phyloP scores from a whole-genome alignment of 129 eudicot species.

The Escallonia rubra region DNA sequence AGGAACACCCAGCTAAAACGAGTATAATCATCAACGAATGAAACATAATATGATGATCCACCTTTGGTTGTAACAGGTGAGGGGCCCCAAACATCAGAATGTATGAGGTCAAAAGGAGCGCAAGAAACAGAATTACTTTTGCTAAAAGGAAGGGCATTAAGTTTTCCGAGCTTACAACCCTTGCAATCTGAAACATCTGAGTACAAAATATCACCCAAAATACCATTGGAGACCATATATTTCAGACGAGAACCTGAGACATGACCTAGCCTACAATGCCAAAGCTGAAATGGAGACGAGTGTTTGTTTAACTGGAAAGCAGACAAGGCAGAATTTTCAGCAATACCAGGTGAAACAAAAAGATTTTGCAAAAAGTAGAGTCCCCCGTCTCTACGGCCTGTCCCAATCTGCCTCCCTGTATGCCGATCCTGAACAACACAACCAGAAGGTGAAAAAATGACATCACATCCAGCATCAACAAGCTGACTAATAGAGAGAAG shows the following conservation, averaged over 20 bases:
- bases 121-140: background rate
- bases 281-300: background rate
- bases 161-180: background rate
- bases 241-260: background rate
- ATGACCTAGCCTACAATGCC: background rate
- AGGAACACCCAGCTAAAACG: background rate
- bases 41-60: background rate
- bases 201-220: background rate
- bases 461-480: too few species aligned
- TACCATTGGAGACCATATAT: background rate
- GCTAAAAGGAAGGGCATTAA: background rate
- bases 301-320: too few species aligned
- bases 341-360: too few species aligned
- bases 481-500: too few species aligned
- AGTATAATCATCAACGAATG: background rate
- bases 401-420: too few species aligned
- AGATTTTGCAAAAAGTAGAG: too few species aligned
- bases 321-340: too few species aligned
- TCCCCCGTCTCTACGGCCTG: too few species aligned
- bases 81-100: background rate
- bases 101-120: background rate
- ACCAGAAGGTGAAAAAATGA: too few species aligned
- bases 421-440: too few species aligned
- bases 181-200: background rate
- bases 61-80: background rate